These are phyloP conservation scores for Digitaria exilis DNA, from an alignment of 202 grass and related monocot genomes.

Conservation along the genomic window DNA sequence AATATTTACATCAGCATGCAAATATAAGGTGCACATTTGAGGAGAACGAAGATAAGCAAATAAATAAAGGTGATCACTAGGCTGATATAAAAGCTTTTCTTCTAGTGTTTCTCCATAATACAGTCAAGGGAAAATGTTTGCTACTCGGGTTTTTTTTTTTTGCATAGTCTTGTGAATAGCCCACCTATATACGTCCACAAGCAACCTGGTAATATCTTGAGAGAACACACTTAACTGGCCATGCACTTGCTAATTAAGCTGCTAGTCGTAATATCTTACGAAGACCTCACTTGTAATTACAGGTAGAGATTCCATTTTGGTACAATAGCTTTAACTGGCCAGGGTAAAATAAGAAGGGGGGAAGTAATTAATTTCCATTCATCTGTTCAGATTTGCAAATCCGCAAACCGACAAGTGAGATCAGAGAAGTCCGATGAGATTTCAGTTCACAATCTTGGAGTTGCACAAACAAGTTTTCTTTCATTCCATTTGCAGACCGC, in stretches of 20 bases:
- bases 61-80: neutral
- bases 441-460: neutral
- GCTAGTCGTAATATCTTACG: too few relatives aligned
- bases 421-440: neutral
- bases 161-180: neutral
- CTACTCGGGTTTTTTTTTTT: neutral
- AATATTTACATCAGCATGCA: neutral
- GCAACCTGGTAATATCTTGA: neutral
- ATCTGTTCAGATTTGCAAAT: too few relatives aligned
- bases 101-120: neutral
- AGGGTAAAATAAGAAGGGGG: too few relatives aligned
- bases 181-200: neutral
- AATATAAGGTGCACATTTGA: neutral
- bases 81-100: neutral
- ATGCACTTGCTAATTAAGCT: too few relatives aligned
- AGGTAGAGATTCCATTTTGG: neutral
- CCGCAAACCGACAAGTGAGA: too few relatives aligned
- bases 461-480: slow-evolving; percentile 29
- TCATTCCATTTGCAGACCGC: slow-evolving; percentile 14
- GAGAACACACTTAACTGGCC: neutral
- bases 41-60: neutral
- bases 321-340: neutral
- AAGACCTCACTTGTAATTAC: neutral
- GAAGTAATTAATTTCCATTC: too few relatives aligned
- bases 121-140: neutral